A percentile compares a stretch with the other conserved stretches of the same genome.
Conservation (phyloP, 2,329 filamentous ascomycete species). For the Beauveria pseudobassiana region DNA sequence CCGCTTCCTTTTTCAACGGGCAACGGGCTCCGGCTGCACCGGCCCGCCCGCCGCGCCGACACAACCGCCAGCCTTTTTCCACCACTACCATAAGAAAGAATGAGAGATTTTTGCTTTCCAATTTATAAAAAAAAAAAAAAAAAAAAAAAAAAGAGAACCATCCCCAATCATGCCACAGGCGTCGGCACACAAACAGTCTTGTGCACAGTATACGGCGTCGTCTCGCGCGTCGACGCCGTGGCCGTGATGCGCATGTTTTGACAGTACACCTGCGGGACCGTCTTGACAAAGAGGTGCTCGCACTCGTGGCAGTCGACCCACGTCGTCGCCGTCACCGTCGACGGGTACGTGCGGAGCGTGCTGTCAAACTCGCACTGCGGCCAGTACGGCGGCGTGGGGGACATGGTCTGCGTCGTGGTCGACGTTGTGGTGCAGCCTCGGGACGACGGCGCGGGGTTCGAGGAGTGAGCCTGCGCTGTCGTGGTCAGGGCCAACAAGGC, state of each 20-base stretch:
- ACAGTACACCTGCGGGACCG: slow-evolving; percentile 18
- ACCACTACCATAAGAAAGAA: too few relatives aligned
- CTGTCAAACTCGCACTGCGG: slow-evolving; percentile 17
- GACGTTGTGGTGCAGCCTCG: slow-evolving; percentile 21
- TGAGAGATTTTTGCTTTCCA: too few relatives aligned
- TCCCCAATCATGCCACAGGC: background rate
- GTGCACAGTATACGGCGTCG: slow-evolving; percentile 20
- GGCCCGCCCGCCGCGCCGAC: too few relatives aligned
- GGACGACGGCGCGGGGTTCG: background rate
- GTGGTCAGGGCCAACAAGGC: background rate
- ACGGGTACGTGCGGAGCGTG: slow-evolving; percentile 20
- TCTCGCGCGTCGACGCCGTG: slow-evolving; percentile 14
- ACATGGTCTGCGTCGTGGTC: slow-evolving; percentile 18
- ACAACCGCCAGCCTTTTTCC: too few relatives aligned
- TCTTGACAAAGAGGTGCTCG: slow-evolving; percentile 16
- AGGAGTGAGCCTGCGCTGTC: background rate
- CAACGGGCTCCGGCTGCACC: background rate
- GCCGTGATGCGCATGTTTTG: slow-evolving; percentile 19
- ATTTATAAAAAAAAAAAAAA: too few relatives aligned
- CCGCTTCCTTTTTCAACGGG: background rate
- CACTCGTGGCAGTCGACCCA: slow-evolving; percentile 27
- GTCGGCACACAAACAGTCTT: slow-evolving; percentile 21
- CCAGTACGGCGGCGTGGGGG: slow-evolving; percentile 24
- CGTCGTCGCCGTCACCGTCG: slow-evolving; percentile 18
- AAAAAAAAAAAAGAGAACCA: too few relatives aligned